These are phyloP conservation scores for Cyberlindnera xylosilytica DNA, from an alignment of 805 yeast species.

Conservation along the genomic window DNA sequence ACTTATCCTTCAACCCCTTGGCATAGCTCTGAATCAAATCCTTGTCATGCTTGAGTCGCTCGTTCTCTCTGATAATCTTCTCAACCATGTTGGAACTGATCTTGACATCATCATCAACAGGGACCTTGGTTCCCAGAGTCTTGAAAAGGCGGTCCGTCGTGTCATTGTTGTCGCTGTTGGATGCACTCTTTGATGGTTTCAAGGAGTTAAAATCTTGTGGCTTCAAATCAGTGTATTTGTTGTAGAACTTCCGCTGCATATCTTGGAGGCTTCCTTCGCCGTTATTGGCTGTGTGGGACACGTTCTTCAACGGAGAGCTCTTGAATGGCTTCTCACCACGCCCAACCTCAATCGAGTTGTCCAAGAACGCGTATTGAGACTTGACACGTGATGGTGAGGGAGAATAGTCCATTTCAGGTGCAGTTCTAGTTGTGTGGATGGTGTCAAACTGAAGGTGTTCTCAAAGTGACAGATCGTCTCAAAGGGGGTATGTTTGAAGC, in stretches of 20 bases:
- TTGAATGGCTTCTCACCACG: conserved; percentile 16
- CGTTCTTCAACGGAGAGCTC: conserved; percentile 17
- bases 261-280: conserved; percentile 13
- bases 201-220: conserved; percentile 19
- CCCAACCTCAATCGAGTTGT: conserved; percentile 24
- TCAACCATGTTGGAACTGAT: conserved; percentile 36
- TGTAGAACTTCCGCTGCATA: conserved; percentile 20
- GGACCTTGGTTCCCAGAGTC: conserved; percentile 17
- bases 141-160: conserved; percentile 24
- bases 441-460: too few species aligned
- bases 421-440: too few species aligned
- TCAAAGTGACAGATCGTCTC: too few species aligned
- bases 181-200: conserved; percentile 11
- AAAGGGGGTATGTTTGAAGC: too few species aligned
- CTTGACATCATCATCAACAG: conserved; percentile 31
- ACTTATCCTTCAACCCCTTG: conserved; percentile 32
- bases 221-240: conserved; percentile 21
- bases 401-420: conserved; percentile 28
- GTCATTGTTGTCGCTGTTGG: too few species aligned
- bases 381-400: conserved; percentile 25
- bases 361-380: conserved; percentile 23
- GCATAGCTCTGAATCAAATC: conserved; percentile 32
- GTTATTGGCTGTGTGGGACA: conserved; percentile 5
- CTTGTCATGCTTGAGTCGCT: conserved; percentile 31
- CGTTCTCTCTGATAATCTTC: conserved; percentile 35